Conservation (phyloP, 306 rosid species). For the Pyrus betulifolia region DNA sequence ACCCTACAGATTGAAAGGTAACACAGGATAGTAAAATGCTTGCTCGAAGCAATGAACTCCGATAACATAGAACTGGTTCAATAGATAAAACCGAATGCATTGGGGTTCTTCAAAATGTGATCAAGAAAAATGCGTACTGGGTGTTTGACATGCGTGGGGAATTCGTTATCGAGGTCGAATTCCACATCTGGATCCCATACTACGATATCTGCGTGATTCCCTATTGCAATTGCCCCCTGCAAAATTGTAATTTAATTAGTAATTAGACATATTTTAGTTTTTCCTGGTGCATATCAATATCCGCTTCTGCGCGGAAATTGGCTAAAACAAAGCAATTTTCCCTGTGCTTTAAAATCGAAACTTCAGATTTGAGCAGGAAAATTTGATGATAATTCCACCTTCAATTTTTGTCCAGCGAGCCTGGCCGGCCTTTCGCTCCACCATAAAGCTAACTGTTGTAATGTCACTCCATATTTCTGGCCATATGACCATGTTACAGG, state of each 20-base stretch:
- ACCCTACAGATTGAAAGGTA: conserved; percentile 22
- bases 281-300: background rate
- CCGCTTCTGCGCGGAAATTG: background rate
- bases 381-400: conserved; percentile 33
- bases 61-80: background rate
- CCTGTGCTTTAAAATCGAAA: no score
- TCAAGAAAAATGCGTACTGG: conserved; percentile 37
- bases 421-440: conserved; percentile 91
- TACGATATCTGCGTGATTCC: conserved; percentile 81
- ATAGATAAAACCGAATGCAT: background rate
- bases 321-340: background rate
- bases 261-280: background rate
- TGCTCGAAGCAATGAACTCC: no score
- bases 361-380: no score
- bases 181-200: conserved; percentile 90
- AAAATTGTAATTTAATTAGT: conserved; percentile 11
- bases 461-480: conserved; percentile 61
- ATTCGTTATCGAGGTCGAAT: conserved; percentile 47
- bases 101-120: background rate
- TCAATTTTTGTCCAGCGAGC: conserved; percentile 65
- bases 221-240: conserved; percentile 70
- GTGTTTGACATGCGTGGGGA: conserved; percentile 55
- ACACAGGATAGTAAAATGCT: background rate
- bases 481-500: conserved; percentile 84
- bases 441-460: conserved; percentile 72